These are phyloP conservation scores for Didymella keratinophila DNA, from an alignment of 2,329 filamentous ascomycete genomes.

Conservation along the genomic window DNA sequence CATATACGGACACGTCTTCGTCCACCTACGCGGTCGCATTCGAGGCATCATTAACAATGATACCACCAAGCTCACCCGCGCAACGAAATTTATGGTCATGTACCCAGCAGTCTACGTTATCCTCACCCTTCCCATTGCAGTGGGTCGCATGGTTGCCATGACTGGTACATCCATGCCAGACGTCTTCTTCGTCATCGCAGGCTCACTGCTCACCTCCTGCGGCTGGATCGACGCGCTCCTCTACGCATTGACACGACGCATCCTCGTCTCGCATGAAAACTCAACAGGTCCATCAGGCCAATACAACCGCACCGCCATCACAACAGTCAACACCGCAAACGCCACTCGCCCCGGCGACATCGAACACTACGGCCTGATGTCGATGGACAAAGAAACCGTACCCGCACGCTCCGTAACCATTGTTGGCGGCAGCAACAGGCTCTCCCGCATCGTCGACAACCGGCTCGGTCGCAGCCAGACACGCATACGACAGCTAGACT, in stretches of 20 bases:
- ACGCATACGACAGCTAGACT: constrained; percentile 25
- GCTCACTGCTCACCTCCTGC: constrained; percentile 62
- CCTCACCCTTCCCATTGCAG: constrained; percentile 70
- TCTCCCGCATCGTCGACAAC: constrained; percentile 42
- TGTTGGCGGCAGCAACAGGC: constrained; percentile 42
- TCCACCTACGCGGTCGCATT: constrained; percentile 58
- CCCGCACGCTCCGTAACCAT: constrained; percentile 46
- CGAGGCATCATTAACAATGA: constrained; percentile 47
- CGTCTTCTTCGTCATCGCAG: constrained; percentile 66
- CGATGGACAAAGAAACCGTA: constrained; percentile 41
- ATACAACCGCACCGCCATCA: constrained; percentile 35
- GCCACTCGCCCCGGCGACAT: constrained; percentile 37
- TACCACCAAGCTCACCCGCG: constrained; percentile 47
- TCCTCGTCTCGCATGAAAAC: constrained; percentile 47
- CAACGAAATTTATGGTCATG: constrained; percentile 67
- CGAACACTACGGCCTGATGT: constrained; percentile 38
- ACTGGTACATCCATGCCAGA: constrained; percentile 55
- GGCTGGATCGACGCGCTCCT: constrained; percentile 56
- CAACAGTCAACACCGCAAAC: constrained; percentile 31
- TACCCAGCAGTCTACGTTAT: constrained; percentile 71
- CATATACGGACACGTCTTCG: constrained; percentile 59
- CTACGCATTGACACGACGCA: constrained; percentile 53
- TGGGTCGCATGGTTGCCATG: constrained; percentile 52
- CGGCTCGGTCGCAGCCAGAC: constrained; percentile 30
- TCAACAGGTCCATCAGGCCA: constrained; percentile 33